phyloP scores from a whole-genome alignment of 2,329 filamentous ascomycete species.

The Ceratocystis harringtonii region DNA sequence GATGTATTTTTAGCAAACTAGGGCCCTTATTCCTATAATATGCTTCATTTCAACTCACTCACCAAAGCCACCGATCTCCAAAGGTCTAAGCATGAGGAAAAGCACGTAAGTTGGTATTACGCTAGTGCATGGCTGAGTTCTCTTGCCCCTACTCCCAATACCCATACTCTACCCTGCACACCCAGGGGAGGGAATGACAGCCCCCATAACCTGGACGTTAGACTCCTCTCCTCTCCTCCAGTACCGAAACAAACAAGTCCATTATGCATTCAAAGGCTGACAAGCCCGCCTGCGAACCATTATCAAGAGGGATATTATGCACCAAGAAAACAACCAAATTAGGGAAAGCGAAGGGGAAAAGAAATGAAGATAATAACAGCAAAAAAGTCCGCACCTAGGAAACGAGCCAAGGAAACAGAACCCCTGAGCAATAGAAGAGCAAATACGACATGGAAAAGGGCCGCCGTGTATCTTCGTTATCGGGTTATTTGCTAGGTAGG shows the following conservation, averaged over 20 bases:
- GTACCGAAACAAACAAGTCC: neutral
- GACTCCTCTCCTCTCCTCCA: neutral
- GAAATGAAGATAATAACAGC: too few relatives aligned
- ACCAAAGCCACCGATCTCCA: neutral
- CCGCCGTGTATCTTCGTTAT: too few relatives aligned
- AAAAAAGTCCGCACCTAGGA: neutral
- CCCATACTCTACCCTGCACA: neutral
- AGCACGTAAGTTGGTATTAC: neutral
- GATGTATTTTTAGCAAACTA: neutral
- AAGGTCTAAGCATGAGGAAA: neutral
- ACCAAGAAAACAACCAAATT: neutral
- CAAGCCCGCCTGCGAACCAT: neutral
- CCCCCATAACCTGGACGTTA: neutral
- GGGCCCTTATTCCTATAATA: neutral
- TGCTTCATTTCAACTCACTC: conserved; percentile 1
- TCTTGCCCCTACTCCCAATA: neutral
- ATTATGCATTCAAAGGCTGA: neutral
- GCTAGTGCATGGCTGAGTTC: neutral
- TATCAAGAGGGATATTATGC: neutral
- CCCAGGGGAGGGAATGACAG: neutral
- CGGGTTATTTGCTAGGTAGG: too few relatives aligned
- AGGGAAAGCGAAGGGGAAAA: neutral
- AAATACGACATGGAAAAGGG: too few relatives aligned
- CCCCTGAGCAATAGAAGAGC: neutral
- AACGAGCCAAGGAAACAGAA: neutral